Percentiles rank a stretch among this genome's conserved stretches.
These are phyloP conservation scores for Suhomyces kunorum DNA, from an alignment of 1,139 yeast genomes.

Conservation along the genomic window DNA sequence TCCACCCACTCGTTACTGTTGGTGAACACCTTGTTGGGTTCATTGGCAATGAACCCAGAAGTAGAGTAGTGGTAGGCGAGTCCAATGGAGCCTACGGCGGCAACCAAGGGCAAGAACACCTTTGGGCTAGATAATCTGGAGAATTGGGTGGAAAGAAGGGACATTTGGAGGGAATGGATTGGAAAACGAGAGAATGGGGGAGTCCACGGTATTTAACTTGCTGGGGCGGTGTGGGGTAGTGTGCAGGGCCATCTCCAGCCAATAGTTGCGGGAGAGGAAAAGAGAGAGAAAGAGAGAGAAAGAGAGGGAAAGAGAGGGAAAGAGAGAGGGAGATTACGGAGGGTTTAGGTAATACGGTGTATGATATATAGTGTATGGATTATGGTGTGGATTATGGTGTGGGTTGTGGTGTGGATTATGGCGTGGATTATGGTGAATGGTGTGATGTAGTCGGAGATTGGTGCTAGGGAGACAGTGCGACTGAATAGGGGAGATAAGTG, in stretches of 20 bases:
- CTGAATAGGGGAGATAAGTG: too few relatives aligned
- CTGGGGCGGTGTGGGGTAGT: conserved; percentile 7
- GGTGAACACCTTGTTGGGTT: conserved; percentile 55
- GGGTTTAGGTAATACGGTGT: neutral
- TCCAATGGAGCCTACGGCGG: conserved; percentile 55
- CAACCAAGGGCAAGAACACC: conserved; percentile 34
- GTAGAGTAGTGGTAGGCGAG: conserved; percentile 48
- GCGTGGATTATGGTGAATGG: too few relatives aligned
- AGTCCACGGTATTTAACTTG: conserved; percentile 6
- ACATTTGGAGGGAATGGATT: neutral
- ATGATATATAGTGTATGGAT: neutral
- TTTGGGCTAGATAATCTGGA: conserved; percentile 28
- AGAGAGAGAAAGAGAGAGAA: neutral
- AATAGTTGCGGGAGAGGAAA: neutral
- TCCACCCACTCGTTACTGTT: conserved; percentile 83
- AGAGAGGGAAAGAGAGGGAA: neutral
- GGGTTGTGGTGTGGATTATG: too few relatives aligned
- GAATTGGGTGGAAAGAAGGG: conserved; percentile 21
- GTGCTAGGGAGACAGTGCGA: too few relatives aligned
- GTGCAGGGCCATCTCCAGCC: conserved; percentile 4
- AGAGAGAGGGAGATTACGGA: neutral
- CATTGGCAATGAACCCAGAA: conserved; percentile 40
- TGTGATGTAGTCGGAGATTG: neutral
- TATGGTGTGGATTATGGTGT: neutral
- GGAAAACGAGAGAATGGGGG: neutral